A percentile compares a stretch with the other conserved stretches of the same genome.
phyloP scores from a whole-genome alignment of 2,329 filamentous ascomycete genomes.

The Rutstroemia sydowiana region DNA sequence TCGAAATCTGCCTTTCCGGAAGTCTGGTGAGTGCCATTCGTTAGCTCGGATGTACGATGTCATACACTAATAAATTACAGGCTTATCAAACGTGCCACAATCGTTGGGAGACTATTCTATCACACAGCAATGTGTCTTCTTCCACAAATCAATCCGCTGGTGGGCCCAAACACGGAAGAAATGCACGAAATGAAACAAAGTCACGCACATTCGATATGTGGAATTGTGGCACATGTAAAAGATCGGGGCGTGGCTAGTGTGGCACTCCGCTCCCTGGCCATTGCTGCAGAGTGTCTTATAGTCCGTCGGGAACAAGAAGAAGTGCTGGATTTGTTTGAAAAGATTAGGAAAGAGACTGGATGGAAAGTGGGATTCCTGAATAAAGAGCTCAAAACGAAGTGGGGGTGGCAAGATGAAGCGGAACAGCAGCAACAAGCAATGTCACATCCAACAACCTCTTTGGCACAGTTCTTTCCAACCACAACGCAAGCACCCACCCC shows the following conservation, averaged over 20 bases:
- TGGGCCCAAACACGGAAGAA: conserved; percentile 48
- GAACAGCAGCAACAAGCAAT: conserved; percentile 21
- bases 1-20: conserved; percentile 75
- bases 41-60: conserved; percentile 5
- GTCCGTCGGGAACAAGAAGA: conserved; percentile 70
- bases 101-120: conserved; percentile 79
- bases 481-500: conserved; percentile 13
- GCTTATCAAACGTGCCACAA: conserved; percentile 75
- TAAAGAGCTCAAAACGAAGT: conserved; percentile 63
- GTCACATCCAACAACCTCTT: conserved; percentile 19
- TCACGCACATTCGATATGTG: conserved; percentile 80
- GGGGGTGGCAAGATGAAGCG: conserved; percentile 57
- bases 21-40: conserved; percentile 56
- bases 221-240: conserved; percentile 78
- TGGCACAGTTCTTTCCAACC: conserved; percentile 25
- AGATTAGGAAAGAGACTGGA: conserved; percentile 67
- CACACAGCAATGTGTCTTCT: conserved; percentile 80
- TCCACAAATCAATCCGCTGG: conserved; percentile 68
- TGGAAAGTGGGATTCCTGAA: conserved; percentile 71
- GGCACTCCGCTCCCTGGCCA: conserved; percentile 69
- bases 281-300: conserved; percentile 67
- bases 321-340: conserved; percentile 67
- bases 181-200: conserved; percentile 63
- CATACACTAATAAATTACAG: conserved; percentile 35
- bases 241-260: conserved; percentile 73